Percentiles rank a stretch among this genome's conserved stretches.
Conservation (phyloP, 495 filamentous ascomycete species). For the Niebla homalea region DNA sequence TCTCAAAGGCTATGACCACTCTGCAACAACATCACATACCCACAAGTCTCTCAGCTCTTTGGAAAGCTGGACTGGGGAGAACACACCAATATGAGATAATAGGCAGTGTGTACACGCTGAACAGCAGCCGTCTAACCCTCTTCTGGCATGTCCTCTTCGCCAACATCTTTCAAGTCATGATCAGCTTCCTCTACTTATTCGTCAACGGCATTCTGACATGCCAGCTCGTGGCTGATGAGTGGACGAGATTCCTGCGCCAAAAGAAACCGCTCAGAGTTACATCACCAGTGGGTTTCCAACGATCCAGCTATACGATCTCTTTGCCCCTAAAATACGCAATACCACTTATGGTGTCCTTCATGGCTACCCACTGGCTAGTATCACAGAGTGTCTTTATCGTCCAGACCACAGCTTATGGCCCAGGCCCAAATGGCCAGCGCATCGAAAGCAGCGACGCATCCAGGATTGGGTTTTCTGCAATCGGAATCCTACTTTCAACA, state of each 20-base stretch:
- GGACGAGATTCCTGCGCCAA: constrained; percentile 16
- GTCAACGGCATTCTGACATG: constrained; percentile 27
- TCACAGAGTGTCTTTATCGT: constrained; percentile 31
- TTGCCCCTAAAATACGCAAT: constrained; percentile 33
- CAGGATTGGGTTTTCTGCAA: constrained; percentile 9
- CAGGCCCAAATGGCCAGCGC: no score
- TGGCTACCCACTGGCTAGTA: constrained; percentile 28
- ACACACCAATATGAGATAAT: no score
- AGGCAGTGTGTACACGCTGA: no score
- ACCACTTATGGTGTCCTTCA: constrained; percentile 22
- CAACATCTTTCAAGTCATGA: constrained; percentile 30
- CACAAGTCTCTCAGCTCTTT: no score
- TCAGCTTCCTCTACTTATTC: constrained; percentile 29
- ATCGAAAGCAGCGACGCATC: not conserved
- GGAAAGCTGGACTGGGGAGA: no score
- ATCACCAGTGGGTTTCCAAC: constrained; percentile 24
- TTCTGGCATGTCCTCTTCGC: no score
- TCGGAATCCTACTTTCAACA: constrained; percentile 18
- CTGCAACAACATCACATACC: no score
- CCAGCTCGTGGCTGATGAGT: constrained; percentile 30
- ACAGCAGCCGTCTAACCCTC: no score
- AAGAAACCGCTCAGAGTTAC: constrained; percentile 35
- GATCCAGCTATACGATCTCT: constrained; percentile 31
- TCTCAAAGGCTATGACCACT: no score
- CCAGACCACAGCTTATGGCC: constrained; percentile 9